Conservation (phyloP, 2,329 filamentous ascomycete species). For the Fusarium chlamydosporum region DNA sequence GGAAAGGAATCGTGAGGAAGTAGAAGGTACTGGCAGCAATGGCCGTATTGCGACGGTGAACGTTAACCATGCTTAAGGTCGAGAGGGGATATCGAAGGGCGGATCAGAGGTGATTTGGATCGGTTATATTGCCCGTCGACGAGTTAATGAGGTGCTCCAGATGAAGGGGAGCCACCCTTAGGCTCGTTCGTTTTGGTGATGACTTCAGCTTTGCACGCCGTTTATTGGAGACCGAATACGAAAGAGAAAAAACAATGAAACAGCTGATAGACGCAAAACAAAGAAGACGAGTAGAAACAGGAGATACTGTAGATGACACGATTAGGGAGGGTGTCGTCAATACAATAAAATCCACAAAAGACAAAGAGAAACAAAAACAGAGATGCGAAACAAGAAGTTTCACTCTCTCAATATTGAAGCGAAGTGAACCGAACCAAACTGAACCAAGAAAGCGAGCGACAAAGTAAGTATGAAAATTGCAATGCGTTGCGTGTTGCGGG, state of each 20-base stretch:
- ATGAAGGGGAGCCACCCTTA: conserved; percentile 18
- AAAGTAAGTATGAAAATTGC: conserved; percentile 26
- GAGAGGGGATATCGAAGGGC: background rate
- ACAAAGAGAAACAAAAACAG: conserved; percentile 20
- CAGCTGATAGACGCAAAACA: conserved; percentile 9
- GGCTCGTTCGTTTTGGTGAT: conserved; percentile 32
- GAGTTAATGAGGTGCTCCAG: background rate
- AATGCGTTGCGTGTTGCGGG: conserved; percentile 33
- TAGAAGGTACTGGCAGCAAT: conserved; percentile 77
- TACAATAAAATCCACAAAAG: conserved; percentile 23
- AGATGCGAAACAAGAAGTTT: conserved; percentile 17
- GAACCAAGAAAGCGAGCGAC: conserved; percentile 24
- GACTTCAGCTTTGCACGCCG: conserved; percentile 14
- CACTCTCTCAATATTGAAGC: conserved; percentile 19
- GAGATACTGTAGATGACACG: conserved; percentile 7
- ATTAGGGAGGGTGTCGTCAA: conserved; percentile 18
- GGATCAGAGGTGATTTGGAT: conserved; percentile 1
- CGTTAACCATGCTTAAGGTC: conserved; percentile 43
- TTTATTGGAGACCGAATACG: background rate
- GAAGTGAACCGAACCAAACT: conserved; percentile 5
- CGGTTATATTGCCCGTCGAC: background rate
- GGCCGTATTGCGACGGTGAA: conserved; percentile 70
- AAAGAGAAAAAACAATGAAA: conserved; percentile 16
- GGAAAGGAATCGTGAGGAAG: conserved; percentile 80
- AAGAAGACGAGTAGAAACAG: conserved; percentile 10